Conservation (phyloP, 2,329 filamentous ascomycete genomes). For the Aspergillus cejpii region DNA sequence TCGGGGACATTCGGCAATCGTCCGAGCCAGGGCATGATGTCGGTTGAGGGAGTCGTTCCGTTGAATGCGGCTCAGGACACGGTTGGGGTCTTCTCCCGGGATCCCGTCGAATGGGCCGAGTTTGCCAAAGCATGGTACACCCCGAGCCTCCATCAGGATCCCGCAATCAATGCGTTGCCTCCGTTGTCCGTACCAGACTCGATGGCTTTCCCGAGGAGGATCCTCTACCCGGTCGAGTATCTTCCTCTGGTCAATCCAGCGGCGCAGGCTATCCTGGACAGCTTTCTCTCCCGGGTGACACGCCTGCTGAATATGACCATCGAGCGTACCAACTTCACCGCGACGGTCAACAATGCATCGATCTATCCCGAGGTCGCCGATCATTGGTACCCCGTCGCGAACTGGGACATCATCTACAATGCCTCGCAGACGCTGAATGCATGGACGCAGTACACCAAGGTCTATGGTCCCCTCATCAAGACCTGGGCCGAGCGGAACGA, state of each 20-base stretch:
- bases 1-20: slow-evolving; percentile 45
- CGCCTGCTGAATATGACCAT: slow-evolving; percentile 23
- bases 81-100: slow-evolving; percentile 37
- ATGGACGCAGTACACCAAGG: slow-evolving; percentile 8
- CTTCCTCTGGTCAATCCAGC: slow-evolving; percentile 17
- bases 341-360: slow-evolving; percentile 3
- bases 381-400: background rate
- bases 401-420: slow-evolving; percentile 3
- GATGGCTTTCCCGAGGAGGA: slow-evolving; percentile 10
- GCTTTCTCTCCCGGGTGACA: slow-evolving; percentile 7
- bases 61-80: slow-evolving; percentile 40
- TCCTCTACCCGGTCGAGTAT: slow-evolving; percentile 16
- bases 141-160: slow-evolving; percentile 4
- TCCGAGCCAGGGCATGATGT: slow-evolving; percentile 39
- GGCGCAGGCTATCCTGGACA: slow-evolving; percentile 12
- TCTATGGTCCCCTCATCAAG: slow-evolving; percentile 4
- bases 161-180: slow-evolving; percentile 3
- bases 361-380: slow-evolving; percentile 2
- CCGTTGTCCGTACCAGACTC: slow-evolving; percentile 1
- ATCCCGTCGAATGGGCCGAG: slow-evolving; percentile 12
- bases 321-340: slow-evolving; percentile 17
- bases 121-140: slow-evolving; percentile 12
- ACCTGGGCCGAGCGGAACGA: slow-evolving; percentile 4
- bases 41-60: slow-evolving; percentile 40
- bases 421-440: background rate